phyloP scores from a whole-genome alignment of 2,329 filamentous ascomycete species.

The Coleophoma eucalyptorum region DNA sequence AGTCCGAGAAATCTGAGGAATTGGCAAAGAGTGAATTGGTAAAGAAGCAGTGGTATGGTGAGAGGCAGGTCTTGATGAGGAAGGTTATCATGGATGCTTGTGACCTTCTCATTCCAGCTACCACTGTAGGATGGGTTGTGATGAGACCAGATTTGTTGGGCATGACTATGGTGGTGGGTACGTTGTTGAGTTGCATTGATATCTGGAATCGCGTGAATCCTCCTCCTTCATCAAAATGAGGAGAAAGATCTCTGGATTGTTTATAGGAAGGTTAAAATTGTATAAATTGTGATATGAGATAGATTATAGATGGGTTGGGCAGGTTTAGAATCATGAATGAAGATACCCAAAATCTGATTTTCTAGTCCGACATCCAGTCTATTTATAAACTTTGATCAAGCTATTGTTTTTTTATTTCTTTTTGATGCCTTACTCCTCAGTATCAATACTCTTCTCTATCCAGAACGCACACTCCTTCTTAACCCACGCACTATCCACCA shows the following conservation, averaged over 20 bases:
- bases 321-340: too few species aligned
- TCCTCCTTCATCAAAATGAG: background rate
- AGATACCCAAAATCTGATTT: too few species aligned
- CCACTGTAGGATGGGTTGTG: slow-evolving; percentile 51
- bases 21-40: slow-evolving; percentile 20
- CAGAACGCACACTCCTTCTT: slow-evolving; percentile 42
- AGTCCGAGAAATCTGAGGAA: slow-evolving; percentile 30
- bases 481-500: slow-evolving; percentile 36
- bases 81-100: slow-evolving; percentile 52
- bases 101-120: slow-evolving; percentile 60
- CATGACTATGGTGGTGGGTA: slow-evolving; percentile 55
- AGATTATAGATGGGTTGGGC: too few species aligned
- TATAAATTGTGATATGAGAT: too few species aligned
- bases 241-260: too few species aligned
- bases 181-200: slow-evolving; percentile 54
- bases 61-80: slow-evolving; percentile 35
- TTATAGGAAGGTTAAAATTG: too few species aligned
- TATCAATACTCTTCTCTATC: slow-evolving; percentile 26
- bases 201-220: slow-evolving; percentile 52
- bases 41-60: slow-evolving; percentile 8
- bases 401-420: too few species aligned
- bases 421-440: slow-evolving; percentile 1
- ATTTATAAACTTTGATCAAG: too few species aligned
- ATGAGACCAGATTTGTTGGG: slow-evolving; percentile 50
- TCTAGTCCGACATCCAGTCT: too few species aligned